phyloP scores from a whole-genome alignment of 148 eudicot genomes.

The Gaultheria prostrata region DNA sequence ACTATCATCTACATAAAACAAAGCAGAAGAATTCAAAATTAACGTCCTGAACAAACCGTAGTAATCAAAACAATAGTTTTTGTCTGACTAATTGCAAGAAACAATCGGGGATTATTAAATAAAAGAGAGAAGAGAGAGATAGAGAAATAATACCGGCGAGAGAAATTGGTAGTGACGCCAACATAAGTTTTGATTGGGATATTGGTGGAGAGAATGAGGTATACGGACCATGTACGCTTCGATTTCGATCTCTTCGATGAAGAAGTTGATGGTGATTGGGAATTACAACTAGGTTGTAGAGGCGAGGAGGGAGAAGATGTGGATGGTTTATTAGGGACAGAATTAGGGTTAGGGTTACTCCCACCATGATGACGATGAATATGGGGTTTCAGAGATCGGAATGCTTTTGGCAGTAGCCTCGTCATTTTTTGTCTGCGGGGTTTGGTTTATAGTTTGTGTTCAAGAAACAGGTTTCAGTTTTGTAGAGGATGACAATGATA shows the following conservation, averaged over 20 bases:
- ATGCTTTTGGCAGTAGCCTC: conserved; percentile 26
- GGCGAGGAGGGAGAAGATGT: conserved; percentile 15
- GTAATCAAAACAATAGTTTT: background rate
- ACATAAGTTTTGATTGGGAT: conserved; percentile 72
- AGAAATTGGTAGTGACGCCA: conserved; percentile 69
- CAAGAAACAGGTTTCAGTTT: too few species aligned
- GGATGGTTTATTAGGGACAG: conserved; percentile 16
- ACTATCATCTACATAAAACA: background rate
- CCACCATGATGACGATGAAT: conserved; percentile 21
- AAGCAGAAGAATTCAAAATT: background rate
- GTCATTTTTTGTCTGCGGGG: conserved; percentile 11
- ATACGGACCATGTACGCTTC: conserved; percentile 45
- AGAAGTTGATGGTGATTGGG: conserved; percentile 13
- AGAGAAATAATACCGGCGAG: conserved; percentile 50
- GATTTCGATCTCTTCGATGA: background rate
- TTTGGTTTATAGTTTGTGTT: too few species aligned
- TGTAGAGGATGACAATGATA: too few species aligned
- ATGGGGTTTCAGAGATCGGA: conserved; percentile 44
- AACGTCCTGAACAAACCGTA: background rate
- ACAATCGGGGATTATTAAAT: background rate
- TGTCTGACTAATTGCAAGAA: background rate
- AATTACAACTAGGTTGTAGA: background rate
- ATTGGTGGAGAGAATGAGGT: conserved; percentile 65
- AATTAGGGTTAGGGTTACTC: conserved; percentile 9
- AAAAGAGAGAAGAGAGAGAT: background rate